Evolutionary conservation across 2,329 filamentous ascomycete species (phyloP), one percentile per base, ranked within the genome.

Genomic region (Trichophyton rubrum): DNA sequence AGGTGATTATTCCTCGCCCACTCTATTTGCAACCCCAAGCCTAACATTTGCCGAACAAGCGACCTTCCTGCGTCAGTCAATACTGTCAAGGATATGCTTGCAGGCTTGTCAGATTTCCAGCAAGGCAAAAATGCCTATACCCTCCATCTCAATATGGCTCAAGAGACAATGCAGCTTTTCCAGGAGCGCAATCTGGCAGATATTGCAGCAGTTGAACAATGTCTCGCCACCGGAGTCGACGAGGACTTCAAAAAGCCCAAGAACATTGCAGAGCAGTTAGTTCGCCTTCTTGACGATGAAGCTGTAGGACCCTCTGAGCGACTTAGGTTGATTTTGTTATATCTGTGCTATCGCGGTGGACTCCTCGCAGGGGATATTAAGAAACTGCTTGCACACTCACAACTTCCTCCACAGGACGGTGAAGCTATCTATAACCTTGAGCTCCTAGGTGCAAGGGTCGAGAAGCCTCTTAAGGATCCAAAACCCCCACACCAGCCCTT

Each of bases 11-110:
- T 17, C n/a, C 47, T 22, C 13, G 1, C 33, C 6, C 20, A 33
- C 5, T n/a, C 47, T 24, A 43, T 51, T 3, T 3, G 17, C 3
- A 13, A 15, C 1, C 35, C 49, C 15, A 45, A 22, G 59, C 30
- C 45, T 41, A 55, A 55, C 51, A 24, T 35, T n/a, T 24, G n/a
- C 8, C 24, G 6, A 33, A 55, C 13, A 55, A 82, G 82, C 64
- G 83, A 87, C 61, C 82, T 85, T 35, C 80, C 84, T 55, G 86
- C 86, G 45, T 95, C 84, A 70, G 78, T 99, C 60, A 95, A 91
- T 74, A 87, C 89, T 27, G 96, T 99, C 74, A 90, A 93, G 69
- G 91, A 96, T 73, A 99, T 99, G 93, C 78, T 99, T 76, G 93
- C 90, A 13, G 92, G 91, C 7, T 77, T 99, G 62, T 90, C 91